Evolutionary conservation across 1,284 basidiomycete species (phyloP).

Genomic region (Erythrobasidium hasegawianum): DNA sequence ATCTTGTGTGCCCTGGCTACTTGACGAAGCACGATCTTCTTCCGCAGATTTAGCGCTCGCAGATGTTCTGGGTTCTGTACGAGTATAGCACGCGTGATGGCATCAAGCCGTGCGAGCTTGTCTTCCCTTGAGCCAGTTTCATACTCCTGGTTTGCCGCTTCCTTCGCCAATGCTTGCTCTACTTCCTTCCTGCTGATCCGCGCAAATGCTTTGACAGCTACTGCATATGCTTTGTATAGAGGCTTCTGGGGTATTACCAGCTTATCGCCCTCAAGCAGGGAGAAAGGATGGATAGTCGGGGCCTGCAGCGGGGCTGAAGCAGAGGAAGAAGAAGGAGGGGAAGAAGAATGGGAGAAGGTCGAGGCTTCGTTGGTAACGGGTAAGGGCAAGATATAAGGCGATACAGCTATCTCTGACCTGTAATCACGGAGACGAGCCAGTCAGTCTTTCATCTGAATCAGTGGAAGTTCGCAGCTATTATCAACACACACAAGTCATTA

Average conservation of each 20-base stretch:
- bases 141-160: too few relatives aligned
- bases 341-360: not conserved
- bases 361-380: not conserved
- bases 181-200: not conserved
- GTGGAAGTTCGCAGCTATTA: too few relatives aligned
- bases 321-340: not conserved
- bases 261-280: conserved; percentile 20
- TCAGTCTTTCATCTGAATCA: too few relatives aligned
- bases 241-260: conserved; percentile 31
- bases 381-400: conserved; percentile 18
- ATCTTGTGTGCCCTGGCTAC: not conserved
- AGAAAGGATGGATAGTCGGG: conserved; percentile 9
- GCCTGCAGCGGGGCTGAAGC: not conserved
- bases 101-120: not conserved
- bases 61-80: conserved; percentile 30
- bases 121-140: not conserved
- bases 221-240: conserved; percentile 8
- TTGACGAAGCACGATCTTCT: not conserved
- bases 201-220: conserved; percentile 6
- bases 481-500: too few relatives aligned
- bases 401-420: conserved; percentile 28
- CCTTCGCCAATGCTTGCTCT: not conserved
- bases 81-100: conserved; percentile 5
- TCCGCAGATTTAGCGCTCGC: conserved; percentile 18
- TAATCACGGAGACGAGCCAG: not conserved